Conservation (phyloP, 805 yeast species). For the Metschnikowia baotianmanensis region DNA sequence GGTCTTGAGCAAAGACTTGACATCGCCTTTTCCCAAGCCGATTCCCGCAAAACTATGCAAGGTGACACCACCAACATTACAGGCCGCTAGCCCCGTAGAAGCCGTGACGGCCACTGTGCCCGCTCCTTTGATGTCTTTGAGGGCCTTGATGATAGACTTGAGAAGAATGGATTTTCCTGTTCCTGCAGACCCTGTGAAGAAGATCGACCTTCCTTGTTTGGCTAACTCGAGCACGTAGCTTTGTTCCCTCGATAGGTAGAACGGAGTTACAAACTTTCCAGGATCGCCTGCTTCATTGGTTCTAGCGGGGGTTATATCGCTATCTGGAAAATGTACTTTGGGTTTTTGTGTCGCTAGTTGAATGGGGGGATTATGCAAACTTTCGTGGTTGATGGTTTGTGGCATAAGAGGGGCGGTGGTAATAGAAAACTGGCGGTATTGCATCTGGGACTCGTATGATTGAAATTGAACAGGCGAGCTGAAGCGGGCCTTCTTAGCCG, state of each 20-base stretch:
- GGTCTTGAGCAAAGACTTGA: constrained; percentile 42
- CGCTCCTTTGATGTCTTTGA: constrained; percentile 34
- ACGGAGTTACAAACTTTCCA: constrained; percentile 35
- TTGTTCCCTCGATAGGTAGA: constrained; percentile 54
- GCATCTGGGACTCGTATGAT: constrained; percentile 15
- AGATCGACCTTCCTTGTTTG: constrained; percentile 50
- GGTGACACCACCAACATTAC: constrained; percentile 88
- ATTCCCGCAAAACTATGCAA: constrained; percentile 83
- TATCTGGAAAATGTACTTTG: constrained; percentile 2
- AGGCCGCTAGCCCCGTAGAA: constrained; percentile 94
- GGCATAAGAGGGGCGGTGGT: not conserved
- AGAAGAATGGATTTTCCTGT: constrained; percentile 80
- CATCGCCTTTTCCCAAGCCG: constrained; percentile 67
- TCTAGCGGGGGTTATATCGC: not conserved
- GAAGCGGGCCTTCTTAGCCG: constrained; percentile 1
- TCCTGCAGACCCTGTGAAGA: constrained; percentile 85
- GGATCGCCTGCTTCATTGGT: not conserved
- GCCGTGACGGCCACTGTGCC: constrained; percentile 82
- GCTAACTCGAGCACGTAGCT: constrained; percentile 64
- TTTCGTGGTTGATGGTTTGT: not conserved
- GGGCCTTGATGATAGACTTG: constrained; percentile 53
- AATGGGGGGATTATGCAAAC: constrained; percentile 28
- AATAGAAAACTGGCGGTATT: constrained; percentile 12
- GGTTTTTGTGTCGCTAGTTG: constrained; percentile 27
- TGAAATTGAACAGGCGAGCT: constrained; percentile 8